Evolutionary conservation across 73 alveolate genomes (phyloP).

Genomic region (Breviolum minutum): DNA sequence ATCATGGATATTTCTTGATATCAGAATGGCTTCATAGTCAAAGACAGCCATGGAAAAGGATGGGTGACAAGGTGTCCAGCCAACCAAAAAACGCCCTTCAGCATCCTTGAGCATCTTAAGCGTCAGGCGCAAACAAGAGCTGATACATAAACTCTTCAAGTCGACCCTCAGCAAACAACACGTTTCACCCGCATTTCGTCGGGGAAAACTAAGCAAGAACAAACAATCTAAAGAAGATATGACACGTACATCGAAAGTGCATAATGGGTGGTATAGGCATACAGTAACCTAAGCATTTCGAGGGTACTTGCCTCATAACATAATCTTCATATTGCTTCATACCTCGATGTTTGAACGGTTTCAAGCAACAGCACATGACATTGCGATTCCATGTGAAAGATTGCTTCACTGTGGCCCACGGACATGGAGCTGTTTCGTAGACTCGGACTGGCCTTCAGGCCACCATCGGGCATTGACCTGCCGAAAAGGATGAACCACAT

Average conservation of each 20-base stretch:
- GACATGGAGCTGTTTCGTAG: constrained; percentile 60
- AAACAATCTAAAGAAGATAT: not conserved
- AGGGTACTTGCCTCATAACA: no score
- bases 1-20: not conserved
- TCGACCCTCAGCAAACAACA: constrained; percentile 25
- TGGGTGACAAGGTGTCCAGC: no score
- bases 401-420: no score
- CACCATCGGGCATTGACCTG: constrained; percentile 87
- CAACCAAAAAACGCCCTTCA: not conserved
- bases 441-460: constrained; percentile 78
- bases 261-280: no score
- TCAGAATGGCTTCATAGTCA: not conserved
- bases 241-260: not conserved
- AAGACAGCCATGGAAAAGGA: not conserved
- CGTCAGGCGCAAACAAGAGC: constrained; percentile 61
- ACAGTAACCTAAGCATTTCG: no score
- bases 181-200: not conserved
- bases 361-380: no score
- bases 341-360: no score
- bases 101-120: not conserved
- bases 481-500: not conserved
- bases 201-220: not conserved
- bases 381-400: no score
- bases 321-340: no score
- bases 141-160: constrained; percentile 84